Evolutionary conservation across 2,329 filamentous ascomycete genomes (phyloP), one percentile per base, ranked within the genome.

Genomic region (Hypoxylon sp.): DNA sequence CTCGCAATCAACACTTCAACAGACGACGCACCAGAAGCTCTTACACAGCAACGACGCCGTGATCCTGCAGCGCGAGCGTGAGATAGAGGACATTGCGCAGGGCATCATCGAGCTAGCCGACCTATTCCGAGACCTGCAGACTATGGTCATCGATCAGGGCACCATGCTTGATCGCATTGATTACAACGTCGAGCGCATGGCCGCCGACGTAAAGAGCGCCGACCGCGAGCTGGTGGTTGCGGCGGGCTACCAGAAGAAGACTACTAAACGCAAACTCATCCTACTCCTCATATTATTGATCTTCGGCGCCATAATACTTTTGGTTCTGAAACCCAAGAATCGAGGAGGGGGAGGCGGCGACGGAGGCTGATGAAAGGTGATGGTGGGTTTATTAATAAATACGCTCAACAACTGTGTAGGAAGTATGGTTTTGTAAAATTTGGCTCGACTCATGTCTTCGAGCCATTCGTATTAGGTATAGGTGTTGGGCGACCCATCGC

Each of bases 61-160:
- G 38, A 98, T 99, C 73, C 88, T 91, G 67, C 96, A 98, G 79
- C 92, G 96, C 70, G 96, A 99, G 81, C 90, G 92, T 43, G 96
- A 98, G 80, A 99, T 99, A 75, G 97, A 97, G 77, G 94, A 98
- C 74, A 99, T 99, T 70, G 96, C 96, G 1, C 94, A 98, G 78
- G 95, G 96, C 63, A 98, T 99, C 80, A 98, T 99, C 75, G 95
- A 98, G 78, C 84, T 99, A 6, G 93, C 95, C 3, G 96, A 98
- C 78, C 93, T 99, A 55, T 99, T 99, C 83, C 93, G 97, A 68
- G 96, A 99, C 75, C 84, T 99, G 30, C 96, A 99, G 80, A 91
- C 86, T 51, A 98, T 99, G 94, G 93, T 97, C 73, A 94, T 97
- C 72, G 92, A 96, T 77, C 92, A 96, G 79, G 93, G 93, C 58